Evolutionary conservation across 2,329 filamentous ascomycete genomes (phyloP).

Genomic region (Acephala macrosclerotiorum): DNA sequence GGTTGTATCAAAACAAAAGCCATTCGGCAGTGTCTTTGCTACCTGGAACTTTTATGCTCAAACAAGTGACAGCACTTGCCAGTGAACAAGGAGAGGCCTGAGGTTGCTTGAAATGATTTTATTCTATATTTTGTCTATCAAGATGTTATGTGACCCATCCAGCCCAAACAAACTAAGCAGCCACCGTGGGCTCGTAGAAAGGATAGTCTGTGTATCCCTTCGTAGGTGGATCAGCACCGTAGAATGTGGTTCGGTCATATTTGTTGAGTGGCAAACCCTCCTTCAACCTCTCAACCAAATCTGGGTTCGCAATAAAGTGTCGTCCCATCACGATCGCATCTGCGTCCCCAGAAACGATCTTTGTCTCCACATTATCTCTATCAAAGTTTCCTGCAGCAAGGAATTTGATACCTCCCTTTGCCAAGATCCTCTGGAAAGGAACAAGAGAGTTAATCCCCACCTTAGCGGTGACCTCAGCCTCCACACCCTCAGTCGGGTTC

Average conservation of each 20-base stretch:
- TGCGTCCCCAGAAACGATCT: constrained; percentile 38
- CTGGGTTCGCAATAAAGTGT: constrained; percentile 34
- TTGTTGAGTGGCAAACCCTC: constrained; percentile 42
- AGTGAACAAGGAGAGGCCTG: too few relatives aligned
- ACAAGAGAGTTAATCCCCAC: constrained; percentile 51
- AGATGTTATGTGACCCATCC: background rate
- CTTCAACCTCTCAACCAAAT: constrained; percentile 27
- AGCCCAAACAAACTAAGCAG: background rate
- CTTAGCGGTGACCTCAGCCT: constrained; percentile 53
- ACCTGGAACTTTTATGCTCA: too few relatives aligned
- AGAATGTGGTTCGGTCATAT: constrained; percentile 32
- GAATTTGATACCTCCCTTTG: constrained; percentile 55
- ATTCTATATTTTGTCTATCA: background rate
- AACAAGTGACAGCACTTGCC: too few relatives aligned
- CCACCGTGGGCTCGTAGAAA: constrained; percentile 14
- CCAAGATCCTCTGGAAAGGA: constrained; percentile 56
- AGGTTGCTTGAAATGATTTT: background rate
- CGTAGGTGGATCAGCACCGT: constrained; percentile 38
- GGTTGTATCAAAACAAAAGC: too few relatives aligned
- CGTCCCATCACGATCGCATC: constrained; percentile 32
- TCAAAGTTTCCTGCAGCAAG: constrained; percentile 58
- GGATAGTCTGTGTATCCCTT: constrained; percentile 31
- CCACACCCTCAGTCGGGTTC: constrained; percentile 44
- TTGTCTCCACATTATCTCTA: constrained; percentile 35
- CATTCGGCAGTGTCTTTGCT: too few relatives aligned